Conservation (phyloP, 2,329 filamentous ascomycete genomes). For the Neoscytalidium dimidiatum region DNA sequence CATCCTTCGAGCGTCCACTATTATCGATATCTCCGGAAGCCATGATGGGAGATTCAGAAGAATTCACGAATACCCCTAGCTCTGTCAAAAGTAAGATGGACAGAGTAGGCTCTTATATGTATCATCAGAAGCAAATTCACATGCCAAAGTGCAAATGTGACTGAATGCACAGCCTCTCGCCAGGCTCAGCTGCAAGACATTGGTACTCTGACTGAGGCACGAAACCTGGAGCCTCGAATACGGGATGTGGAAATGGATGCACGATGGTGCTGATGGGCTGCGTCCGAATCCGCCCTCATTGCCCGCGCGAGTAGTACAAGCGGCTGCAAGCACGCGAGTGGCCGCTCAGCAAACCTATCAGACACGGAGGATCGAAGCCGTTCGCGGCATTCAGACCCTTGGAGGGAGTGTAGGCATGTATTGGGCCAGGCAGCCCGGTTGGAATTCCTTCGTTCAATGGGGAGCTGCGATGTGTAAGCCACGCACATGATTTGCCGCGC, state of each 20-base stretch:
- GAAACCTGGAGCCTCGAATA: neutral
- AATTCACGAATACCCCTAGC: neutral
- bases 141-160: neutral
- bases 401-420: neutral
- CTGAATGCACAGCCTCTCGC: neutral
- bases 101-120: neutral
- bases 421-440: neutral
- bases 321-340: neutral
- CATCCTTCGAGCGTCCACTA: neutral
- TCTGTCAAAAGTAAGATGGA: neutral
- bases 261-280: constrained; percentile 1
- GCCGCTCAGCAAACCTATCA: neutral
- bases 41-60: neutral
- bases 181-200: neutral
- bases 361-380: neutral
- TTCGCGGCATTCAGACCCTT: neutral
- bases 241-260: neutral
- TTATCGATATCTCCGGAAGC: neutral
- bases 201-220: neutral
- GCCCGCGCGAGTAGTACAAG: neutral
- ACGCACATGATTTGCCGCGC: neutral
- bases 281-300: neutral
- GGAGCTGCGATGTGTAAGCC: neutral
- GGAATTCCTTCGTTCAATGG: neutral
- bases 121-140: neutral